Base-by-base conservation (phyloP, 805 yeast species). In the Pichia nakasei region DNA sequence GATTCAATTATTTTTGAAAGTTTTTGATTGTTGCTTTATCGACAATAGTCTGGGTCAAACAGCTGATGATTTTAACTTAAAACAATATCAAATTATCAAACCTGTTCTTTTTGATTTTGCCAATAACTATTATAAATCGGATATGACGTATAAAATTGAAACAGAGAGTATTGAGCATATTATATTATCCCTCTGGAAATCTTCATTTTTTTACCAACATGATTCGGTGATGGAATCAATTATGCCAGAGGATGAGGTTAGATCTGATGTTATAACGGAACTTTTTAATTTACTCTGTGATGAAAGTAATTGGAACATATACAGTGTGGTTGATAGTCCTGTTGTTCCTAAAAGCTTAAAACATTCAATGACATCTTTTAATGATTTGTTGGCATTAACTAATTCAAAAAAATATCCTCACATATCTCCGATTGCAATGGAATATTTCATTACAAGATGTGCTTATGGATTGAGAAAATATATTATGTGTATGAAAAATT, bases 391-490 rank as follows among this genome's bases (percentile, higher is more conserved):
- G 48, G 51, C 59, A 37, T 59, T 79, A 21, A 59, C 71, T 1
- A 57, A 59, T 13, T 57, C 60, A 0, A 39, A 51, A 12, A 55
- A 51, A 38, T 49, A 39, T 20, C 48, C 50, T 19, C 39, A 45
- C 2, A 51, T 61, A 7, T 55, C 56, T 4, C 52, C 51, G 2
- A 49, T 59, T 2, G 48, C 75, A 4, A 49, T 72, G 0, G 73
- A 76, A 2, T 81, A 66, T 51, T 66, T 85, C 27, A 60, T 76
- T 0, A 68, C 78, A 18, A 68, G 95, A 35, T 64, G 74, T 22
- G 76, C 83, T 0, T 69, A 84, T 48, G 71, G 77, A 0, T 61
- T 89, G 37, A 69, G 82, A 44, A 75, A 82, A 46, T 80, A 76
- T 48, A 65, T 84, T 7, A 76, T 82, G 15, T 88, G 84, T 50